phyloP scores from a whole-genome alignment of 345 rosid genomes.

The Iberis pinnata region DNA sequence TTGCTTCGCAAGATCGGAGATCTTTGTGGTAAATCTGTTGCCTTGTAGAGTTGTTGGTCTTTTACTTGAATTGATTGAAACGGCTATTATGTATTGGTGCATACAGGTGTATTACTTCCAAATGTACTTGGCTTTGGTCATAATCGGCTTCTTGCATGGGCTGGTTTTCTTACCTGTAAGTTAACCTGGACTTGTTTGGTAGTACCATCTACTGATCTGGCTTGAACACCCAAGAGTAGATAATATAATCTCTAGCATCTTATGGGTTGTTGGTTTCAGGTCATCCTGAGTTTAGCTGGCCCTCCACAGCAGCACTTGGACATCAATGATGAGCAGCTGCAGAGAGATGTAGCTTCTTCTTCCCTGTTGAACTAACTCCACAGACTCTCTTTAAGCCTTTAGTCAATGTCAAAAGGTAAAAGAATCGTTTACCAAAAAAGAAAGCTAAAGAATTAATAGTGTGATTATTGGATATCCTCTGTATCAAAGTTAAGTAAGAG shows the following conservation, averaged over 20 bases:
- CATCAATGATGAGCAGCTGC: conserved; percentile 22
- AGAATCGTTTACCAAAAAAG: no score
- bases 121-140: conserved; percentile 83
- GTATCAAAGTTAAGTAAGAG: conserved; percentile 3
- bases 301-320: conserved; percentile 45
- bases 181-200: conserved; percentile 13
- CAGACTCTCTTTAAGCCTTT: not conserved
- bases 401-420: conserved; percentile 9
- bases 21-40: conserved; percentile 64
- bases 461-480: conserved; percentile 1
- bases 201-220: conserved; percentile 10
- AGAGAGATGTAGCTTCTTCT: conserved; percentile 32
- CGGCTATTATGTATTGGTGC: conserved; percentile 21
- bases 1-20: conserved; percentile 74
- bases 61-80: conserved; percentile 17
- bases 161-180: conserved; percentile 90
- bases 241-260: conserved; percentile 5
- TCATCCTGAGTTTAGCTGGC: conserved; percentile 67
- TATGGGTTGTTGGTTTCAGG: conserved; percentile 39
- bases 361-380: conserved; percentile 32
- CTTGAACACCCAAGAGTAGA: conserved; percentile 17
- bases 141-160: conserved; percentile 85
- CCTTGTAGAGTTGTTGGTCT: conserved; percentile 15
- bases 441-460: conserved; percentile 1
- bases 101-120: conserved; percentile 89